phyloP scores from a whole-genome alignment of 2,329 filamentous ascomycete species.

The Fusarium chuoi region DNA sequence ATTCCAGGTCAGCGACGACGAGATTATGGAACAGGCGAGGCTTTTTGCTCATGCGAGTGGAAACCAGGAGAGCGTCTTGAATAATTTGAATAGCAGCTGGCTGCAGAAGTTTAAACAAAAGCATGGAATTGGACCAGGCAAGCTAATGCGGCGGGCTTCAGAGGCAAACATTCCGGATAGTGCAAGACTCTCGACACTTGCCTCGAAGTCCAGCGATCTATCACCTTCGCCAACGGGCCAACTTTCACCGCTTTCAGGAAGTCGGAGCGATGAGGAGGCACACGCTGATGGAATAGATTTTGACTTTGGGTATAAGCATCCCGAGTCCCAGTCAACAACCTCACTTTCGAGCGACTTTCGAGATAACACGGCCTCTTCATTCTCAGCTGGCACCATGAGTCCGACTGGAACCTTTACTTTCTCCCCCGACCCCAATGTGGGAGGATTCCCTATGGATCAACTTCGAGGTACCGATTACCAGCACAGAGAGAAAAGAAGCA shows the following conservation, averaged over 20 bases:
- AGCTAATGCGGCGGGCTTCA: slow-evolving; percentile 66
- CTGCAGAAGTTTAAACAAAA: slow-evolving; percentile 96
- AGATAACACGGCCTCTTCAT: slow-evolving; percentile 63
- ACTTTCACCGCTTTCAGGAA: slow-evolving; percentile 74
- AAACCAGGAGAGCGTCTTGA: slow-evolving; percentile 76
- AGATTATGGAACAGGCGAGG: slow-evolving; percentile 84
- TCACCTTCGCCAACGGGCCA: slow-evolving; percentile 78
- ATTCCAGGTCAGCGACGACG: slow-evolving; percentile 77
- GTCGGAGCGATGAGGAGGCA: slow-evolving; percentile 75
- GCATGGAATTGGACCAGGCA: slow-evolving; percentile 67
- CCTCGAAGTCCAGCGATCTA: slow-evolving; percentile 49
- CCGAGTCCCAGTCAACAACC: slow-evolving; percentile 50
- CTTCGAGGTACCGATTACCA: slow-evolving; percentile 65
- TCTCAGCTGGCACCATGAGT: slow-evolving; percentile 77
- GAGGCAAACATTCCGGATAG: slow-evolving; percentile 78
- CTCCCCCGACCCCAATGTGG: slow-evolving; percentile 76
- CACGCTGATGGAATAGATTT: slow-evolving; percentile 56
- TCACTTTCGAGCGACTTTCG: slow-evolving; percentile 48
- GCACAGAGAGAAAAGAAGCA: slow-evolving; percentile 76
- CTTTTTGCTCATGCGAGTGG: slow-evolving; percentile 79
- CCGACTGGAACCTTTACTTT: slow-evolving; percentile 80
- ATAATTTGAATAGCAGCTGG: slow-evolving; percentile 80
- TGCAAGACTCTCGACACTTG: slow-evolving; percentile 64
- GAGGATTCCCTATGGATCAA: slow-evolving; percentile 66
- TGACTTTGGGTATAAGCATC: slow-evolving; percentile 48